Base-by-base conservation (phyloP, 1,284 basidiomycete genomes). In the Malassezia nana region DNA sequence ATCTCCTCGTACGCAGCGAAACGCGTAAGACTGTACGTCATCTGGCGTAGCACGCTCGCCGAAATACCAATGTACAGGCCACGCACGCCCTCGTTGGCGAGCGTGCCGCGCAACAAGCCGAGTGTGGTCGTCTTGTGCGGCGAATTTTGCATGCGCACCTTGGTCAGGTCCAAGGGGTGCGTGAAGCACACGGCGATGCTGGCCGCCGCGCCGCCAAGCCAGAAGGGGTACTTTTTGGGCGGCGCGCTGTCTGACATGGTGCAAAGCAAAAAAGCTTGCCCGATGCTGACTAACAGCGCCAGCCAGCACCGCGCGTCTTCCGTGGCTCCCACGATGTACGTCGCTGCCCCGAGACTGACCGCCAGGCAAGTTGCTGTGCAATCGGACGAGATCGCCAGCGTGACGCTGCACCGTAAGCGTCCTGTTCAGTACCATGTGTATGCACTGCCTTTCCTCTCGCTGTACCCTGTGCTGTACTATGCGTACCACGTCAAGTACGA, bases 401-500 rank as follows among this genome's bases (percentile, higher is more conserved):
- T 89, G 57, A 84, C 83, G 62, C 78, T 96, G 52, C 88, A 90
- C 74, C 81, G 83, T 63, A 80, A 83, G 52, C 81, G 90, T 43
- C 87, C 89, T 5, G 79, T 84, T 76, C 82, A 83, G 65, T 79
- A 80, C 20, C 84, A 91, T 69, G 73, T 94, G 55, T 98, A 98
- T 75, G 82, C 84, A 12, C 58, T 85, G 12, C 91, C 91, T 0
- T 89, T 89, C 74, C 79, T 90, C 35, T 46, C 81, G 1, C 78
- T 92, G 56, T 98, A 96, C 72, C 90, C 90, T 0, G 74, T 91
- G 26, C 82, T 90, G 46, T 88, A 82, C 71, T 96, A 96, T 75
- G 87, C 94, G 67, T 80, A 89, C 69, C 90, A 87, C 84, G 77
- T 92, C 52, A 81, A 84, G 72, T 90, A 87, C 63, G 91, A 94